A percentile compares a stretch with the other conserved stretches of the same genome.
Evolutionary conservation across 2,329 filamentous ascomycete genomes (phyloP).

Genomic region (Metarhizium album): DNA sequence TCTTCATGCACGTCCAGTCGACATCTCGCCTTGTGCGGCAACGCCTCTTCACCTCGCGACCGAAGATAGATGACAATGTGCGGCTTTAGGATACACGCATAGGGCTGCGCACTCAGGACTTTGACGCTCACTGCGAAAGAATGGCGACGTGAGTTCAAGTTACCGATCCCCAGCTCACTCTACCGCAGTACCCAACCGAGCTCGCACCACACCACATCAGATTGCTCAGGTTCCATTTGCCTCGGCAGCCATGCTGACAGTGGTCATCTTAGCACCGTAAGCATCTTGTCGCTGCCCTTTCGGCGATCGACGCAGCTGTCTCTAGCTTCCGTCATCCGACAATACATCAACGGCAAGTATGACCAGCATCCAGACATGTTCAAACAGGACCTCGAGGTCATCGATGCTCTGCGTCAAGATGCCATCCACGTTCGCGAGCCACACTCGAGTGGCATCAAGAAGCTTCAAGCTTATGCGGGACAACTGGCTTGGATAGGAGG

Average conservation of each 20-base stretch:
- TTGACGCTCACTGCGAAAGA: background rate
- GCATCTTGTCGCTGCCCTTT: constrained; percentile 74
- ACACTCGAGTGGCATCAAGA: constrained; percentile 74
- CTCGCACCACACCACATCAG: background rate
- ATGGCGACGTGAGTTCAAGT: background rate
- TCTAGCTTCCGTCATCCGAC: constrained; percentile 72
- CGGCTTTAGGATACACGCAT: background rate
- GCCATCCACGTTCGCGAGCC: constrained; percentile 85
- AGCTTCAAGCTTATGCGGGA: constrained; percentile 82
- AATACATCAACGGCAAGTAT: constrained; percentile 97
- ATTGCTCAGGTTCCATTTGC: background rate
- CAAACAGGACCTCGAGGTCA: constrained; percentile 68
- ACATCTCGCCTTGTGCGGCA: background rate
- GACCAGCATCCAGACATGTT: constrained; percentile 99
- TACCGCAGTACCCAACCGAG: background rate
- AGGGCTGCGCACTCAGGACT: too few relatives aligned
- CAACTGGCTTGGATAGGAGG: constrained; percentile 88
- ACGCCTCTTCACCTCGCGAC: background rate
- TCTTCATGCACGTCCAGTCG: background rate
- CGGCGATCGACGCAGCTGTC: constrained; percentile 72
- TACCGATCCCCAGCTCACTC: background rate
- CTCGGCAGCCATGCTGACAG: background rate
- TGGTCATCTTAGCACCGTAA: constrained; percentile 24
- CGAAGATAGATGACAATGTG: background rate
- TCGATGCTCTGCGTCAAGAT: constrained; percentile 72